Base-by-base conservation (phyloP, 2,329 filamentous ascomycete genomes). In the Xylariaceae sp. region DNA sequence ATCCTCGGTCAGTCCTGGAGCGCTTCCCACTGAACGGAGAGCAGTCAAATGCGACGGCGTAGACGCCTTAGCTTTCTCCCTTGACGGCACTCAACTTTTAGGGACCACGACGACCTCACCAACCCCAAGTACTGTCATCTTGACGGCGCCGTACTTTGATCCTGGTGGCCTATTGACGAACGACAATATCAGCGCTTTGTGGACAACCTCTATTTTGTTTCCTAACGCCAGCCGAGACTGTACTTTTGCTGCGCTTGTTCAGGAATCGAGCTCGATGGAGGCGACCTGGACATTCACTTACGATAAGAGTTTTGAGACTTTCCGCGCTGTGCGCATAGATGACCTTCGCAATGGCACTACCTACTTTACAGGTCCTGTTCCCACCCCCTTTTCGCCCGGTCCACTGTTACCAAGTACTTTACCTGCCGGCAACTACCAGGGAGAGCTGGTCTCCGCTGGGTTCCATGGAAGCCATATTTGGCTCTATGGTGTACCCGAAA, bases 121-220 rank as follows among this genome's bases (percentile, higher is more conserved):
- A 32, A 80, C 82, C 37, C 83, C 86, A 3, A 86, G 80, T 63
- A 88, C 89, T 0, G 87, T 92, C 41, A 84, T 90, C 47, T 77
- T 94, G 35, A 89, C 87, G 0, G 88, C 88, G 0, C 88, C 89
- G 1, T 91, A 91, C 65, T 90, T 89, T 68, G 85, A 88, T 42
- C 87, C 84, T 0, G 85, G 85, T 37, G 82, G 81, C 60, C 78
- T 83, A 48, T 76, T 86, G 59, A 79, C 76, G 9, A 84, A 86
- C 55, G 83, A 88, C 55, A 80, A 84, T 58, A 79, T 90, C 58
- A 87, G 85, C 67, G 81, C 85, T 29, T 79, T 92, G 65, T 94
- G 89, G 89, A 92, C 89, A 5, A 90, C 88, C 0, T 91, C 90
- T 35, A 91, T 94, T 45, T 73, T 94, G 2, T 92, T 92, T 54